Conservation (phyloP, 2,329 filamentous ascomycete species). For the Diplodia intermedia region DNA sequence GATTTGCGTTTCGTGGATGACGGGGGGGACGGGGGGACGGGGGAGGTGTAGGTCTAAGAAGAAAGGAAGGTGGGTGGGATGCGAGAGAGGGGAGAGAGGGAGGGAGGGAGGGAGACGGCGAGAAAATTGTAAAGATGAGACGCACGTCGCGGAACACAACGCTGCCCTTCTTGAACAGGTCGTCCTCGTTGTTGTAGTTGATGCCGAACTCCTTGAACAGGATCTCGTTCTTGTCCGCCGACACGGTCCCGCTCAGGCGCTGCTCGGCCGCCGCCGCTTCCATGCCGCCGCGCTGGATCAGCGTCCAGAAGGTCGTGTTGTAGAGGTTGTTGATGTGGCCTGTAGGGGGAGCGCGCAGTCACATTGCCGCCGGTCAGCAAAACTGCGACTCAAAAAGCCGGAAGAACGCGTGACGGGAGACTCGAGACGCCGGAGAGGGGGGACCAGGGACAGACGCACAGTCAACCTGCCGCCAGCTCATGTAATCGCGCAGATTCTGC, state of each 20-base stretch:
- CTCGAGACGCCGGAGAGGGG: too few species aligned
- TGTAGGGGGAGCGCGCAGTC: slow-evolving; percentile 44
- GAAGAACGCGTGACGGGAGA: too few species aligned
- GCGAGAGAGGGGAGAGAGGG: background rate
- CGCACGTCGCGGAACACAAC: slow-evolving; percentile 79
- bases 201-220: slow-evolving; percentile 86
- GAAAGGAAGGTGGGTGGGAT: too few species aligned
- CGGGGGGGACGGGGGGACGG: background rate
- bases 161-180: slow-evolving; percentile 92
- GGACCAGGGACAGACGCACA: slow-evolving; percentile 63
- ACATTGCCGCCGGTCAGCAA: background rate
- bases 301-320: slow-evolving; percentile 94
- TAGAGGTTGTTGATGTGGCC: slow-evolving; percentile 98
- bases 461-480: slow-evolving; percentile 96
- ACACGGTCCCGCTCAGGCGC: slow-evolving; percentile 78
- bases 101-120: background rate
- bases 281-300: slow-evolving; percentile 80
- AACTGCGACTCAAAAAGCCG: too few species aligned
- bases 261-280: slow-evolving; percentile 80
- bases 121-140: slow-evolving; percentile 30
- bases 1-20: background rate
- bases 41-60: background rate
- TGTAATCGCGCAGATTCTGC: slow-evolving; percentile 86
- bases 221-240: slow-evolving; percentile 94
- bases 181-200: slow-evolving; percentile 96